Conservation (phyloP, 768 basidiomycete genomes). For the Strobilomyces dryophilus region DNA sequence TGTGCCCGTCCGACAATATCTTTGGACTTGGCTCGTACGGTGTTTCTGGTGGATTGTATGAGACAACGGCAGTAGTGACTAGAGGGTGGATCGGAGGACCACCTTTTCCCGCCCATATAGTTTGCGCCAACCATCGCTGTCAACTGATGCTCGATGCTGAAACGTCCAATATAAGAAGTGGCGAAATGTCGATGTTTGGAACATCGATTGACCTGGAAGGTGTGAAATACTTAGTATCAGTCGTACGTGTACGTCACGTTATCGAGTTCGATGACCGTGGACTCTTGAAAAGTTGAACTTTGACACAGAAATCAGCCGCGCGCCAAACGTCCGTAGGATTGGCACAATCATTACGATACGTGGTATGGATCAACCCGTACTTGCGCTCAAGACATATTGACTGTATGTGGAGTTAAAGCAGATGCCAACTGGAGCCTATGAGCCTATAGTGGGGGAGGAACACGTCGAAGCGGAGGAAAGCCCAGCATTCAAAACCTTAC, state of each 20-base stretch:
- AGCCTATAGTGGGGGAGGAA: conserved; percentile 15
- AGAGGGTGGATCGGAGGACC: conserved; percentile 18
- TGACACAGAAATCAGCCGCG: background rate
- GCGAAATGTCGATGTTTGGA: too few species aligned
- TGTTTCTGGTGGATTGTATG: conserved; percentile 40
- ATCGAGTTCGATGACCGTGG: too few species aligned
- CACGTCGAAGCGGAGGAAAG: conserved; percentile 8
- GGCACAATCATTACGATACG: background rate
- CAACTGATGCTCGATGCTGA: background rate
- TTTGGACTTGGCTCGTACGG: conserved; percentile 52
- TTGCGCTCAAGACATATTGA: background rate
- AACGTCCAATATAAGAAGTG: background rate
- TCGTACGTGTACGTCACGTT: too few species aligned
- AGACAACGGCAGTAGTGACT: background rate
- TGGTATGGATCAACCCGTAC: conserved; percentile 10
- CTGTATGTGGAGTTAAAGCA: background rate
- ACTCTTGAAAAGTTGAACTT: too few species aligned
- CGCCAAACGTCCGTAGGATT: background rate
- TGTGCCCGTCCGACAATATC: conserved; percentile 53
- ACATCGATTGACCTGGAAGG: too few species aligned
- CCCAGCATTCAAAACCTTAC: conserved; percentile 12
- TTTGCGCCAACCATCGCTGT: conserved; percentile 59
- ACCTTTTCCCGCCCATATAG: conserved; percentile 73
- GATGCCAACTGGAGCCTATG: conserved; percentile 10
- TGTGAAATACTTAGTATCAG: too few species aligned